Percentiles rank a stretch among this genome's conserved stretches.
Conservation (phyloP, 2,329 filamentous ascomycete genomes). For the Ophiocordyceps australis region DNA sequence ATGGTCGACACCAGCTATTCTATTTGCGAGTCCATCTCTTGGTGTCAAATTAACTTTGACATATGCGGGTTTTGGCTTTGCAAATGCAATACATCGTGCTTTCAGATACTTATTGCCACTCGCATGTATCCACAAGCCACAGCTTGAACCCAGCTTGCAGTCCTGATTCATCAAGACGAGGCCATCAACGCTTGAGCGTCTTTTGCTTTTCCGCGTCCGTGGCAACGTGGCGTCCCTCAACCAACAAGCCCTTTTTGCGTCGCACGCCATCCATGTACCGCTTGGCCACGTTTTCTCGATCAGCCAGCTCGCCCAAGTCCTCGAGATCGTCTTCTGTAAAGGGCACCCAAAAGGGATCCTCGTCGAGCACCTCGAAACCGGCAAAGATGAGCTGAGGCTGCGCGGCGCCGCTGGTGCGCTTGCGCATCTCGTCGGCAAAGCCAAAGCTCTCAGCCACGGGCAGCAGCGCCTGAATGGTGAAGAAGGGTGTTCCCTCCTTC, state of each 20-base stretch:
- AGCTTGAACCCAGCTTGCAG: too few species aligned
- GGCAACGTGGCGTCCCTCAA: slow-evolving; percentile 59
- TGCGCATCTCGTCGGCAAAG: slow-evolving; percentile 91
- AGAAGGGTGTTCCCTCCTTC: slow-evolving; percentile 92
- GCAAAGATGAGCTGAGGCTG: slow-evolving; percentile 87
- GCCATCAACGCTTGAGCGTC: slow-evolving; percentile 48
- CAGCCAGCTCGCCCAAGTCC: slow-evolving; percentile 84
- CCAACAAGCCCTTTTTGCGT: slow-evolving; percentile 69
- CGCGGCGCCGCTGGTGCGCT: slow-evolving; percentile 77
- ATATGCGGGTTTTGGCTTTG: too few species aligned
- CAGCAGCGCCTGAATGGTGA: slow-evolving; percentile 74
- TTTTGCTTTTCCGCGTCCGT: slow-evolving; percentile 87
- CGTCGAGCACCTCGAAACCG: slow-evolving; percentile 81
- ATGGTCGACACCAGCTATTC: too few species aligned
- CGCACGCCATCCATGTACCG: slow-evolving; percentile 85
- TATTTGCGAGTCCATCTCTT: too few species aligned
- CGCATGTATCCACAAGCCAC: too few species aligned
- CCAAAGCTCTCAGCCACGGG: slow-evolving; percentile 93
- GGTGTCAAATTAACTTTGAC: too few species aligned
- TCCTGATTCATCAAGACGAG: too few species aligned
- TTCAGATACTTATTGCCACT: too few species aligned
- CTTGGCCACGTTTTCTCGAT: slow-evolving; percentile 91
- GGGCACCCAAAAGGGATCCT: slow-evolving; percentile 96
- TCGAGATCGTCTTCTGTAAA: slow-evolving; percentile 93
- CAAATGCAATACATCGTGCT: too few species aligned